Percentiles rank a stretch among this genome's conserved stretches.
These are phyloP conservation scores for Trichoderma gracile DNA, from an alignment of 2,329 filamentous ascomycete species.

Conservation along the genomic window DNA sequence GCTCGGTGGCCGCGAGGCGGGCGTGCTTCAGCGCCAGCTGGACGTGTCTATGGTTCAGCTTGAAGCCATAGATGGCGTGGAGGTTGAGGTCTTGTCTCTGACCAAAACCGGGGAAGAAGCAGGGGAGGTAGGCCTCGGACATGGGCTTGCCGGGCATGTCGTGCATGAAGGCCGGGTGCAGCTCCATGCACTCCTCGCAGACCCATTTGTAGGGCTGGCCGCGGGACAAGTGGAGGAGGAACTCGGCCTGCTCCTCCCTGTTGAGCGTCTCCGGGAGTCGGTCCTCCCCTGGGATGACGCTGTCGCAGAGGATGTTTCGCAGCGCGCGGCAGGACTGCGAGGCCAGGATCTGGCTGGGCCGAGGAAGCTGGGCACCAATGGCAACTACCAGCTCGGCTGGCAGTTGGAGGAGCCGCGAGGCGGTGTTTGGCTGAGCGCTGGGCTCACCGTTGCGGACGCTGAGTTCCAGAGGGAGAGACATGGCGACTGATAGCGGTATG, in stretches of 20 bases:
- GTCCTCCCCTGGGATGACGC: background rate
- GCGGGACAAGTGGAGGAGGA: background rate
- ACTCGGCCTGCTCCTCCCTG: background rate
- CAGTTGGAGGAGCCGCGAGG: background rate
- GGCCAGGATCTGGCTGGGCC: background rate
- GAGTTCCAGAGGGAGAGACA: too few relatives aligned
- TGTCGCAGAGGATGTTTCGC: background rate
- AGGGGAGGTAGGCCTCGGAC: too few relatives aligned
- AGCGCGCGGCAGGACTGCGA: background rate
- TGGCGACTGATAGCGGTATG: too few relatives aligned
- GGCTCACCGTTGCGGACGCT: background rate
- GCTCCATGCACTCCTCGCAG: background rate
- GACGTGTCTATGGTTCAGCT: slow-evolving; percentile 1
- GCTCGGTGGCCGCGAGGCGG: background rate
- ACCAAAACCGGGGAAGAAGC: too few relatives aligned
- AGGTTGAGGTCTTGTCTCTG: too few relatives aligned
- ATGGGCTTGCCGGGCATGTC: background rate
- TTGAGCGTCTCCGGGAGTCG: background rate
- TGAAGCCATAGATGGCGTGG: background rate
- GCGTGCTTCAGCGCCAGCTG: slow-evolving; percentile 15
- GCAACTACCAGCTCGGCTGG: background rate
- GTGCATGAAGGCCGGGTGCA: background rate
- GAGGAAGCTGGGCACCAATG: background rate
- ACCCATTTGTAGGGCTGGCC: background rate
- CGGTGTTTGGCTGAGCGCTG: background rate